Evolutionary conservation across 805 yeast species (phyloP).

Genomic region (Starmerella cellae): DNA sequence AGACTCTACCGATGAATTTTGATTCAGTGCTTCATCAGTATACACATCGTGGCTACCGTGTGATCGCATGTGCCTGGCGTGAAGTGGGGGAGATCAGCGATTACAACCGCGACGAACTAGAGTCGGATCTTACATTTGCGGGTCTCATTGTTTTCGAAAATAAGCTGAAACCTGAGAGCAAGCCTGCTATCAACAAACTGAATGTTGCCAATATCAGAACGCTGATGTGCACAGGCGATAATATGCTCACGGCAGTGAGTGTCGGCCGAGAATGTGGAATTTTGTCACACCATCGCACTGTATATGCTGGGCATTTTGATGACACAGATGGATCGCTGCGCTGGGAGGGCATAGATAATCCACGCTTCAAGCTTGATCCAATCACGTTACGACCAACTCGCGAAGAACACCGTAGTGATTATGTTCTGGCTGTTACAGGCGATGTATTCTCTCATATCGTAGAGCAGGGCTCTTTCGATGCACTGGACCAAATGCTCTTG

Average conservation of each 20-base stretch:
- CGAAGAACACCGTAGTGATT: slow-evolving; percentile 21
- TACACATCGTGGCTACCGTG: slow-evolving; percentile 89
- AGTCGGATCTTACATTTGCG: slow-evolving; percentile 52
- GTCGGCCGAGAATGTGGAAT: slow-evolving; percentile 79
- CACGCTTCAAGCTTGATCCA: slow-evolving; percentile 46
- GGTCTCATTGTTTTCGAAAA: slow-evolving; percentile 93
- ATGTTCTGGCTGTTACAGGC: slow-evolving; percentile 78
- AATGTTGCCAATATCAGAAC: slow-evolving; percentile 63
- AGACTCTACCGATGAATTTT: slow-evolving; percentile 60
- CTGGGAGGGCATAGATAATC: slow-evolving; percentile 34
- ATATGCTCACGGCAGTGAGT: slow-evolving; percentile 83
- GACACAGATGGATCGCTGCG: slow-evolving; percentile 29
- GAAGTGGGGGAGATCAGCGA: slow-evolving; percentile 56
- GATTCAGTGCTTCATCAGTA: slow-evolving; percentile 64
- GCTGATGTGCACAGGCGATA: slow-evolving; percentile 97
- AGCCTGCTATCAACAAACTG: slow-evolving; percentile 44
- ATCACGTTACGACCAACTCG: slow-evolving; percentile 40
- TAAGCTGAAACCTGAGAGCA: slow-evolving; percentile 62
- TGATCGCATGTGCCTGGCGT: slow-evolving; percentile 79
- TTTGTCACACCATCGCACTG: slow-evolving; percentile 33
- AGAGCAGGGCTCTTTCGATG: slow-evolving; percentile 33
- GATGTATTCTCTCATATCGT: slow-evolving; percentile 73
- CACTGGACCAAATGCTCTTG: slow-evolving; percentile 47
- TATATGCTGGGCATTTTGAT: slow-evolving; percentile 54
- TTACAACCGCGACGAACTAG: slow-evolving; percentile 48